Base-by-base conservation (phyloP, 768 basidiomycete genomes). In the Amylocystis lapponica region DNA sequence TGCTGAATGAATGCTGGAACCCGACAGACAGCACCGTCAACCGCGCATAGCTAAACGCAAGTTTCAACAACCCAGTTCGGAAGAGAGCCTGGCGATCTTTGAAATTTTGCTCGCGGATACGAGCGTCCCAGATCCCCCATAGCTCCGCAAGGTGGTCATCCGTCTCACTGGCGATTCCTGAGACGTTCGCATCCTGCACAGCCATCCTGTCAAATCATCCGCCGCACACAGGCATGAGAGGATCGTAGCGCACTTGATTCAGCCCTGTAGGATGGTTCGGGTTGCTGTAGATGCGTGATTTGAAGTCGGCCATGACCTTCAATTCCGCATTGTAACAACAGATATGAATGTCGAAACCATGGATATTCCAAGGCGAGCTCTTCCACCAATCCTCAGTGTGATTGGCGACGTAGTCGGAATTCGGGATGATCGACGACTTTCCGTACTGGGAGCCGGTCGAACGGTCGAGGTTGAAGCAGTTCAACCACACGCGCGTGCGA, bases 371-470 rank as follows among this genome's bases (percentile, higher is more conserved):
- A 7, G 68, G 70, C 1, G 85, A 87, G 45, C 68, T 72, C 40
- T 65, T 62, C 80, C 83, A 88, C 85, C 83, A 88, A 43, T 76
- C 65, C 42, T 75, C 76, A 1, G 78, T 82, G 53, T 83, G 81
- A 43, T 69, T 72, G 13, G 84, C 83, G 46, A 83, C 82, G 59
- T 86, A 92, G 63, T 89, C 87, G 6, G 73, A 70, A 51, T 84
- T 78, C 48, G 71, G 71, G 58, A 96, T 82, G 34, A 87, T 88
- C 14, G 87, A 81, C 0, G 80, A 76, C 64, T 91, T 91, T 43
- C 93, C 93, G 63, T 94, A 91, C 61, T 93, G 85, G 14, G 81
- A 83, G 4, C 87, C 82, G 7, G 86, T 84, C 5, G 90, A 93
- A 19, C 90, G 82, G 61, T 97, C 93, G 31, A 95, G 67, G 62